A percentile compares a stretch with the other conserved stretches of the same genome.
Conservation (phyloP, 352 stramenopile genomes). For the Phytophthora niederhauseri region DNA sequence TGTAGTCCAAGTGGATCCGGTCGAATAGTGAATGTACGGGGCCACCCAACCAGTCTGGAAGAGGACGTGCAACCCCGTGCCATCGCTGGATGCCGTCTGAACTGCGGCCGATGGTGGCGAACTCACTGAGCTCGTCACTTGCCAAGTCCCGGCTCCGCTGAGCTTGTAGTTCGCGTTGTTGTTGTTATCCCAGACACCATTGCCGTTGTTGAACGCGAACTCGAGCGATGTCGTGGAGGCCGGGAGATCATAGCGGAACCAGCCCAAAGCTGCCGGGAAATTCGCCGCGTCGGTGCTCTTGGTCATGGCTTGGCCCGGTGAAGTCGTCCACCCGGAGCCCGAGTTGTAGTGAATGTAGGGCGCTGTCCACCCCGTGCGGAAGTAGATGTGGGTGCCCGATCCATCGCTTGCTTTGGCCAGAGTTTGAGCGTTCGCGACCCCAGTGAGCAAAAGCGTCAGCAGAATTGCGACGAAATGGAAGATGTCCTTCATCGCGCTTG, state of each 20-base stretch:
- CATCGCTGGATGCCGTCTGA: constrained; percentile 35
- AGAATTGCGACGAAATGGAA: constrained; percentile 1
- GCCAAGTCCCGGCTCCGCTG: constrained; percentile 28
- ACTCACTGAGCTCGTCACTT: constrained; percentile 31
- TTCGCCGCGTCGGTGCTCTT: constrained; percentile 30
- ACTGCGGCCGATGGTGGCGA: constrained; percentile 23
- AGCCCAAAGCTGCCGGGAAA: constrained; percentile 30
- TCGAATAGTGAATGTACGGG: constrained; percentile 45
- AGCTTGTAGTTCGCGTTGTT: constrained; percentile 37
- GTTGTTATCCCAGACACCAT: constrained; percentile 38
- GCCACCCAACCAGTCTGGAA: constrained; percentile 42
- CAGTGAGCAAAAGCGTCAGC: constrained; percentile 16
- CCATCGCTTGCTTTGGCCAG: constrained; percentile 43
- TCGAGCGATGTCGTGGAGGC: constrained; percentile 23
- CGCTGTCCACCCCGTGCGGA: constrained; percentile 47
- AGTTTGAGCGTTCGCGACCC: constrained; percentile 34
- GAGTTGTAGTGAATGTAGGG: constrained; percentile 59
- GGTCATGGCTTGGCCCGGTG: constrained; percentile 35
- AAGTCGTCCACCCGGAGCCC: constrained; percentile 42
- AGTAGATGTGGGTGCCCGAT: constrained; percentile 53
- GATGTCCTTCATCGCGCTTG: constrained; percentile 4
- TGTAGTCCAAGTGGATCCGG: constrained; percentile 37
- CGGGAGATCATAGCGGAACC: constrained; percentile 35
- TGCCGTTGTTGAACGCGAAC: constrained; percentile 36
- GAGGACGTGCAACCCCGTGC: constrained; percentile 43